These are phyloP conservation scores for Saccharomyces uvarum DNA, from an alignment of 1,139 yeast genomes.

Conservation along the genomic window DNA sequence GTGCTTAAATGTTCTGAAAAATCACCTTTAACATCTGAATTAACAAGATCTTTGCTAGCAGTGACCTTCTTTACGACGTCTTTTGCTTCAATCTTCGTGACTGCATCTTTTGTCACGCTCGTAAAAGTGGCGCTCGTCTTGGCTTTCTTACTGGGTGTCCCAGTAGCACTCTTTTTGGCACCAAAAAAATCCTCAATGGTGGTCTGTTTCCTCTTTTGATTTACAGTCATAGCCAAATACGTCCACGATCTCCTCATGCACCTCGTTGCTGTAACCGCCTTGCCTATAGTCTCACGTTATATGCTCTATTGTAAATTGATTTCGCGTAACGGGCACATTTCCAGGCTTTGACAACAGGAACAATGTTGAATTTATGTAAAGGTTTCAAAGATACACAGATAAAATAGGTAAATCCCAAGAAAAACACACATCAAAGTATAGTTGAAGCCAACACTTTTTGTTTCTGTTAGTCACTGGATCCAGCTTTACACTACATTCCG, in stretches of 20 bases:
- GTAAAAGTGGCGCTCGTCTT: neutral
- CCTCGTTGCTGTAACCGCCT: neutral
- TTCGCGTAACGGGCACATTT: neutral
- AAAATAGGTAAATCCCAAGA: neutral
- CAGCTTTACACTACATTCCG: neutral
- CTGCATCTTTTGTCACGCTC: conserved; percentile 1
- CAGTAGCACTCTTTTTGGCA: neutral
- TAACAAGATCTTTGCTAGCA: neutral
- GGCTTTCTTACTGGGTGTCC: neutral
- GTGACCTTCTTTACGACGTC: neutral
- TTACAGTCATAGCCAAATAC: conserved; percentile 5
- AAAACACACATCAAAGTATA: neutral
- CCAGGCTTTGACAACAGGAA: neutral
- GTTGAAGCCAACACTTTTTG: neutral
- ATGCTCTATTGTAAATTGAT: neutral
- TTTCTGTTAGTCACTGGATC: neutral
- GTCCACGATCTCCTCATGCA: neutral
- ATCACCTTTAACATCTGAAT: conserved; percentile 12
- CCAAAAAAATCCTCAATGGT: conserved; percentile 19
- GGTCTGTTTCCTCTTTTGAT: conserved; percentile 13
- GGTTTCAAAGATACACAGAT: neutral
- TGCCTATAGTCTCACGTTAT: neutral
- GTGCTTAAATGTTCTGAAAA: conserved; percentile 51
- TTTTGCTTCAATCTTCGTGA: neutral
- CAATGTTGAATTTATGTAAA: neutral